Evolutionary conservation across 352 stramenopile genomes (phyloP).

Genomic region (Globisporangium spinosum): DNA sequence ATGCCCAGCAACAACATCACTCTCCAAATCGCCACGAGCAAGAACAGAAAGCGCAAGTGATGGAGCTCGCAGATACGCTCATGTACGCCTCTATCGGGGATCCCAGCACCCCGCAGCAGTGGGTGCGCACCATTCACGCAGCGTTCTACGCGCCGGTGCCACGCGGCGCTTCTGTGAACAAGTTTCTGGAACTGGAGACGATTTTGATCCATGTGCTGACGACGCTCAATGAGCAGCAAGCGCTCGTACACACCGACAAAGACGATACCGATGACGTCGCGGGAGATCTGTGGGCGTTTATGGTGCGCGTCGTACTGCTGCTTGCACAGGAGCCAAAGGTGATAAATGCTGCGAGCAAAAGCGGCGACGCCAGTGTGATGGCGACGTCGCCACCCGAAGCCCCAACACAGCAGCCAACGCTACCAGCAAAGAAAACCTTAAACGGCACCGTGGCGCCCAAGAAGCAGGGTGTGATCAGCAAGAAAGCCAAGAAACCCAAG

Average conservation of each 20-base stretch:
- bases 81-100: neutral
- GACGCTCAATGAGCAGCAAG: constrained; percentile 1
- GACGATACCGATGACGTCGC: neutral
- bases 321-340: constrained; percentile 23
- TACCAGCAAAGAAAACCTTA: neutral
- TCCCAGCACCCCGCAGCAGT: constrained; percentile 15
- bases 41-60: neutral
- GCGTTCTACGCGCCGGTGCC: constrained; percentile 28
- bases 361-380: neutral
- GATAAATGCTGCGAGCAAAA: neutral
- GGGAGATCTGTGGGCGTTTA: constrained; percentile 35
- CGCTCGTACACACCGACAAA: constrained; percentile 5
- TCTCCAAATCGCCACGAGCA: neutral
- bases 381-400: neutral
- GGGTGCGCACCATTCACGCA: constrained; percentile 24
- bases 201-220: constrained; percentile 27
- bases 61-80: constrained; percentile 14
- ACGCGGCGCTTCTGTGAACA: constrained; percentile 28
- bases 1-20: neutral
- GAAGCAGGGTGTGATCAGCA: neutral
- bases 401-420: neutral
- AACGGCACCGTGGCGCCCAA: neutral
- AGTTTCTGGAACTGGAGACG: constrained; percentile 48
- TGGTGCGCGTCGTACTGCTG: constrained; percentile 34
- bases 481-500: constrained; percentile 26